A percentile compares a stretch with the other conserved stretches of the same genome.
Conservation (phyloP, 169 alveolate species). For the Cyclospora cayetanensis region DNA sequence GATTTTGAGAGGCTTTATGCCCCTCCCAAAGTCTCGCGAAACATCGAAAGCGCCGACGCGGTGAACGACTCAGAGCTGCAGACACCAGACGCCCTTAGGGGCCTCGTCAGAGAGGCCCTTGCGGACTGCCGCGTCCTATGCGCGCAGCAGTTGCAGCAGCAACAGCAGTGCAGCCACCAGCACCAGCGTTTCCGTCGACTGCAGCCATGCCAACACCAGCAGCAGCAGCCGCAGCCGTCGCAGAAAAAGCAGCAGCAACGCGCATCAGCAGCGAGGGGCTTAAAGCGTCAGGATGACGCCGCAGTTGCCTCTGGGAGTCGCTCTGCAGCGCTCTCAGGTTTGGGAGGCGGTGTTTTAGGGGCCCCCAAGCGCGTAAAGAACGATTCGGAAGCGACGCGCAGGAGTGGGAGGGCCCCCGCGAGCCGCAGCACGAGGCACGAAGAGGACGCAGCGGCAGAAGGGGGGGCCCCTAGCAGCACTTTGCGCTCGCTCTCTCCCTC, state of each 20-base stretch:
- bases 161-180: background rate
- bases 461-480: background rate
- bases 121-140: background rate
- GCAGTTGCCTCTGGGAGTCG: background rate
- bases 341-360: background rate
- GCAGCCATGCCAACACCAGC: background rate
- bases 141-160: background rate
- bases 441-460: background rate
- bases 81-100: background rate
- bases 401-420: background rate
- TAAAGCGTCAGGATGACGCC: background rate
- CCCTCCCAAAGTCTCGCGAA: background rate
- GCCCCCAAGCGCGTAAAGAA: background rate
- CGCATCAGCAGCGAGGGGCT: background rate
- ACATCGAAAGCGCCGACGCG: too few relatives aligned
- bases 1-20: background rate
- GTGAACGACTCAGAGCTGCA: background rate
- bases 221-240: constrained; percentile 6
- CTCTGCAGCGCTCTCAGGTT: too few relatives aligned
- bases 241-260: background rate
- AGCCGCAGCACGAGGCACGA: constrained; percentile 11
- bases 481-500: background rate
- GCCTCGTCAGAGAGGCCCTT: background rate
- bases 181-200: background rate
- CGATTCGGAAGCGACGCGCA: background rate